phyloP scores from a whole-genome alignment of 305 asterid species.

The Stenogyne calaminthoides region DNA sequence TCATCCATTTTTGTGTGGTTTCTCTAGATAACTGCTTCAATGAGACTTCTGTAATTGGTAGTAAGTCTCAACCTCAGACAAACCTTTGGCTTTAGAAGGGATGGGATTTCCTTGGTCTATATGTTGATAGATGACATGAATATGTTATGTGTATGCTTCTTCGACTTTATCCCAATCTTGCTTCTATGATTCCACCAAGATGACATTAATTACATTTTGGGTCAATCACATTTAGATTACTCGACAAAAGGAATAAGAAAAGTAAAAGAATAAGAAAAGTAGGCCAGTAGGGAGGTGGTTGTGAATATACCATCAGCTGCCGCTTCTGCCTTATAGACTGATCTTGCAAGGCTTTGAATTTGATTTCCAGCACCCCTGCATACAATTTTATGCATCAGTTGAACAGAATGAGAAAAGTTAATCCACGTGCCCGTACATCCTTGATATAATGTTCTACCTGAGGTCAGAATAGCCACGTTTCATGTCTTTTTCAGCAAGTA shows the following conservation, averaged over 20 bases:
- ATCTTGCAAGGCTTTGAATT: constrained; percentile 64
- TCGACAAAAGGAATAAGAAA: background rate
- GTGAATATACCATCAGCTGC: constrained; percentile 70
- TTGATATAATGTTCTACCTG: constrained; percentile 45
- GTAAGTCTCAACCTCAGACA: background rate
- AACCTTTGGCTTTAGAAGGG: background rate
- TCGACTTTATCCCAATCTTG: background rate
- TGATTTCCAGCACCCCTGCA: constrained; percentile 76
- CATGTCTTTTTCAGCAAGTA: constrained; percentile 90
- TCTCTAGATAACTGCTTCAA: background rate
- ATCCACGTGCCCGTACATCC: constrained; percentile 15
- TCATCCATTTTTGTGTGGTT: background rate
- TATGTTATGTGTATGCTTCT: background rate
- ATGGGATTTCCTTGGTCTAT: constrained; percentile 7
- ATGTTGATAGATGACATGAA: background rate
- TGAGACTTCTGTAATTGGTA: background rate
- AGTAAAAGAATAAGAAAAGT: background rate
- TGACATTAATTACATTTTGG: background rate
- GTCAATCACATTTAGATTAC: background rate
- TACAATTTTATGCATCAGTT: constrained; percentile 35
- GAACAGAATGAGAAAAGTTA: constrained; percentile 30
- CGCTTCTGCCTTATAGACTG: constrained; percentile 73
- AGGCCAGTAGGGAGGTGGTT: constrained; percentile 15
- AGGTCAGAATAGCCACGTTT: constrained; percentile 65
- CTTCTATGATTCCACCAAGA: background rate